Evolutionary conservation across 2,329 filamentous ascomycete species (phyloP).

Genomic region (Verticillium isaacii): DNA sequence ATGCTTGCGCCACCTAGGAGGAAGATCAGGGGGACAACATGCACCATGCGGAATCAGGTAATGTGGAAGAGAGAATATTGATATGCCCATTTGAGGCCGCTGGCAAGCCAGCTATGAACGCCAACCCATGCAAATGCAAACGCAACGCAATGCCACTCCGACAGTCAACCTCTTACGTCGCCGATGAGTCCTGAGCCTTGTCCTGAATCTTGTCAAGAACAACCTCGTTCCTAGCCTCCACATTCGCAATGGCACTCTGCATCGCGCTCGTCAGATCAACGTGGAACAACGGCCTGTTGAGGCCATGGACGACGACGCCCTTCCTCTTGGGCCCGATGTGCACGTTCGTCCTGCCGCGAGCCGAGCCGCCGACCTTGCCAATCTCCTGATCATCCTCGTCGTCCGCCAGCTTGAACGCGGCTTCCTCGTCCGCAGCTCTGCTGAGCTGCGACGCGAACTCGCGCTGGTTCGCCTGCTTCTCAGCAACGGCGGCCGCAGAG

Average conservation of each 20-base stretch:
- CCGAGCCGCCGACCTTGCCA: slow-evolving; percentile 18
- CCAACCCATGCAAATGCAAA: neutral
- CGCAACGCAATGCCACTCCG: neutral
- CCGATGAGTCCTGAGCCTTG: neutral
- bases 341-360: slow-evolving; percentile 10
- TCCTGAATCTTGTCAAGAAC: neutral
- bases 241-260: slow-evolving; percentile 79
- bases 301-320: slow-evolving; percentile 70
- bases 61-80: neutral
- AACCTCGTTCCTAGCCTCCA: slow-evolving; percentile 40
- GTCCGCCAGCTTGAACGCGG: slow-evolving; percentile 24
- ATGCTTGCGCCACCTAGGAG: too few relatives aligned
- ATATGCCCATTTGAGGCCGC: too few relatives aligned
- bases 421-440: slow-evolving; percentile 25
- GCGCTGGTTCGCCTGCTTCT: slow-evolving; percentile 54
- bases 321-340: slow-evolving; percentile 39
- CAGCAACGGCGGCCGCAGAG: slow-evolving; percentile 65
- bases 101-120: neutral
- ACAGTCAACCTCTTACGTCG: neutral
- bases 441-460: slow-evolving; percentile 3
- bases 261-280: slow-evolving; percentile 85
- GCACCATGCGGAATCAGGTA: too few relatives aligned
- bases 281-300: slow-evolving; percentile 90
- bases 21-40: too few relatives aligned
- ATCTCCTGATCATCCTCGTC: slow-evolving; percentile 18